These are phyloP conservation scores for Xylariaceae sp. DNA, from an alignment of 2,329 filamentous ascomycete genomes.

Conservation along the genomic window DNA sequence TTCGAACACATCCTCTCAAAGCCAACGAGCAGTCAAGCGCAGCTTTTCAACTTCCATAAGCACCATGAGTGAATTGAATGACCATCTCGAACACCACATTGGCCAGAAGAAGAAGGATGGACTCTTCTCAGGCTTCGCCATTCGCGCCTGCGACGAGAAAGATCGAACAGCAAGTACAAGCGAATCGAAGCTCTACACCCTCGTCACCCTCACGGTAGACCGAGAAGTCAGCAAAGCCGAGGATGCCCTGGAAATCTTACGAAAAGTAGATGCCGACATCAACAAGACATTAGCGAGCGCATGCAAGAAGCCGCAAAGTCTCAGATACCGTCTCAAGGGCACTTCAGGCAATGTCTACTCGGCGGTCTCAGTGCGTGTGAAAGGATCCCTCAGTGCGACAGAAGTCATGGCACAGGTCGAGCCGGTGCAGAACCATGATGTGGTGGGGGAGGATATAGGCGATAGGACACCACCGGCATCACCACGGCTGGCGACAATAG, in stretches of 20 bases:
- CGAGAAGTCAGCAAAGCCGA: background rate
- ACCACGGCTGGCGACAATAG: background rate
- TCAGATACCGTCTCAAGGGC: background rate
- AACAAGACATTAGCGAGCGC: background rate
- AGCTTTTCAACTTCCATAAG: no score
- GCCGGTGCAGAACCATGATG: background rate
- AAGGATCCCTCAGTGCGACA: background rate
- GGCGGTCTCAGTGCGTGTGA: background rate
- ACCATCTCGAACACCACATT: conserved; percentile 7
- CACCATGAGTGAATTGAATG: conserved; percentile 2
- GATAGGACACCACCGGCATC: background rate
- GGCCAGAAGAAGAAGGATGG: conserved; percentile 1
- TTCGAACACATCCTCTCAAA: no score
- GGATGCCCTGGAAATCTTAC: background rate
- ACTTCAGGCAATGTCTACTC: background rate
- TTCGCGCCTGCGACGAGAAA: background rate
- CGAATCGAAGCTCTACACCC: background rate
- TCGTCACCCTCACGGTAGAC: no score
- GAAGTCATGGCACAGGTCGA: background rate
- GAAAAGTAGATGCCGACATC: background rate
- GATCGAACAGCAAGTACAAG: background rate
- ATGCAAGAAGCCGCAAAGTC: background rate
- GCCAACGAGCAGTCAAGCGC: no score
- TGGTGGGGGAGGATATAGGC: background rate
- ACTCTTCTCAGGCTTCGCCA: conserved; percentile 4